Percentiles rank a stretch among this genome's conserved stretches.
Evolutionary conservation across 2,329 filamentous ascomycete species (phyloP).

Genomic region (Fusarium sp.): DNA sequence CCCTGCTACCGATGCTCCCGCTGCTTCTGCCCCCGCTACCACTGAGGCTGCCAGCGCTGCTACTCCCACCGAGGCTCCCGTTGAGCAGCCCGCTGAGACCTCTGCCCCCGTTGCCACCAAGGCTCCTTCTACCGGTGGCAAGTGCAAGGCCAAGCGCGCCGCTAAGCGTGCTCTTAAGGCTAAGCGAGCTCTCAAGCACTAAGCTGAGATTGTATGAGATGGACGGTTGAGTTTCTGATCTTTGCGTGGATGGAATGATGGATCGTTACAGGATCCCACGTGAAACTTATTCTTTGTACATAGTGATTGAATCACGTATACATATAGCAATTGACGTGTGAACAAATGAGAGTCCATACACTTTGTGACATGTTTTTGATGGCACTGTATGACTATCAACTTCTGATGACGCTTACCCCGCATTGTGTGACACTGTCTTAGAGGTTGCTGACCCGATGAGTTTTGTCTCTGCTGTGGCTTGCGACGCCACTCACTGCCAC

Average conservation of each 20-base stretch:
- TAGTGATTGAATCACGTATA: constrained; percentile 31
- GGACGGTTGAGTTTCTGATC: constrained; percentile 5
- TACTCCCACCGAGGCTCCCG: constrained; percentile 8
- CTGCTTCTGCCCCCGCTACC: constrained; percentile 28
- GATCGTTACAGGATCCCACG: constrained; percentile 16
- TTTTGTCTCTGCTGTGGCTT: background rate
- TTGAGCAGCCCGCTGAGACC: constrained; percentile 7
- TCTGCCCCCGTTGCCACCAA: constrained; percentile 27
- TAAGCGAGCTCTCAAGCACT: constrained; percentile 12
- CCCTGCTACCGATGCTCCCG: constrained; percentile 4
- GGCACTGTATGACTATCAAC: background rate
- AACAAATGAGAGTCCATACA: background rate
- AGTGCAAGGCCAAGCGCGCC: constrained; percentile 27
- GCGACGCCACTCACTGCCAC: background rate
- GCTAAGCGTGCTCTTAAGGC: constrained; percentile 21
- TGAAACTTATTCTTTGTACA: constrained; percentile 41
- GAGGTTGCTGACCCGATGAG: background rate
- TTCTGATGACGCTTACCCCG: background rate
- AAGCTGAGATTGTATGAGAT: background rate
- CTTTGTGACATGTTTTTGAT: background rate
- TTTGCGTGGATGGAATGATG: constrained; percentile 26
- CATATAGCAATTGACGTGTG: background rate
- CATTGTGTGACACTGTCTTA: background rate
- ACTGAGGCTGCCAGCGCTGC: constrained; percentile 13
- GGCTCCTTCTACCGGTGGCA: constrained; percentile 15